Conservation (phyloP, 257 asterid genomes). For the Leonotis leonurus region DNA sequence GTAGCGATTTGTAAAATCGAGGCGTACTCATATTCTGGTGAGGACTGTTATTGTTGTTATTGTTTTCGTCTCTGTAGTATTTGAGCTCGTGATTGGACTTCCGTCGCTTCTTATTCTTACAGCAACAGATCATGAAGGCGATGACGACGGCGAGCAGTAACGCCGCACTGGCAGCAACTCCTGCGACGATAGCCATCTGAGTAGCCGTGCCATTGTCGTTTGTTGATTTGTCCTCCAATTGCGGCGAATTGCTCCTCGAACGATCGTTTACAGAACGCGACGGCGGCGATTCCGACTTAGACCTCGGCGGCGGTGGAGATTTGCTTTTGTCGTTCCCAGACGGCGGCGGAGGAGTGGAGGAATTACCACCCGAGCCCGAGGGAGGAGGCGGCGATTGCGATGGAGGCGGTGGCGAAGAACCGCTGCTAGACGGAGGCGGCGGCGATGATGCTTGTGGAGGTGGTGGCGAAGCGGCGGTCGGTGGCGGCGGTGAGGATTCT, state of each 20-base stretch:
- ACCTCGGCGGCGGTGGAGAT: too few relatives aligned
- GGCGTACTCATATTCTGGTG: conserved; percentile 32
- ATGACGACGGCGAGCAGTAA: conserved; percentile 41
- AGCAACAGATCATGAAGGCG: conserved; percentile 28
- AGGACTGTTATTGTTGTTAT: too few relatives aligned
- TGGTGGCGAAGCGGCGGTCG: conserved; percentile 7
- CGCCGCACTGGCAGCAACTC: conserved; percentile 57
- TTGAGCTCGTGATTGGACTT: conserved; percentile 36
- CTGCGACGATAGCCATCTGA: conserved; percentile 34
- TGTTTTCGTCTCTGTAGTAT: conserved; percentile 47
- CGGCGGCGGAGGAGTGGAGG: conserved; percentile 24
- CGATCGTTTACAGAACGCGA: conserved; percentile 14
- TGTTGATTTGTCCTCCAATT: conserved; percentile 2
- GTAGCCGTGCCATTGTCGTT: conserved; percentile 14
- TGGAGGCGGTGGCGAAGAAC: conserved; percentile 25
- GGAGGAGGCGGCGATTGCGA: conserved; percentile 24
- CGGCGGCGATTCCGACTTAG: conserved; percentile 22
- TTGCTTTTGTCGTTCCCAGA: neutral
- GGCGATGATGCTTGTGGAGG: neutral
- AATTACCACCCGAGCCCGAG: conserved; percentile 7
- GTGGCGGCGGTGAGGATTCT: conserved; percentile 5
- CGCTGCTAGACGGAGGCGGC: conserved; percentile 12
- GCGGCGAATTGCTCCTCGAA: neutral
- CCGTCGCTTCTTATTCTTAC: conserved; percentile 44
- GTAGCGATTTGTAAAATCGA: neutral